phyloP scores from a whole-genome alignment of 352 stramenopile species.

The Pythium monospermum region DNA sequence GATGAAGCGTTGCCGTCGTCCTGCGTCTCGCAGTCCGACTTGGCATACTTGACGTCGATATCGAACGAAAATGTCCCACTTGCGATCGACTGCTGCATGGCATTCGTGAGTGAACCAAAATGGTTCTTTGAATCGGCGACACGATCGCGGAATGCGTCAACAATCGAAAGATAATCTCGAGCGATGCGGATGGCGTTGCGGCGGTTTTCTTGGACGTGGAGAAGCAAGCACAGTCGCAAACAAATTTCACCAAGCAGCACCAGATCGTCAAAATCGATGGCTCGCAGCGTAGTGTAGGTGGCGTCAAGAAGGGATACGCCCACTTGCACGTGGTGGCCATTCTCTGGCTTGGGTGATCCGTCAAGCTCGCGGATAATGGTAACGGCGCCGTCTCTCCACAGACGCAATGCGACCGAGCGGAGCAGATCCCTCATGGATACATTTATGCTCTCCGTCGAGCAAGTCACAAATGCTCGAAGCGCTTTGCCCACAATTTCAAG shows the following conservation, averaged over 20 bases:
- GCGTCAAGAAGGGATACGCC: conserved; percentile 20
- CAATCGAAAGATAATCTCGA: conserved; percentile 28
- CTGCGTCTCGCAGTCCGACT: conserved; percentile 15
- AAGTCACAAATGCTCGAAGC: not conserved
- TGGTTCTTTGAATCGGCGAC: conserved; percentile 31
- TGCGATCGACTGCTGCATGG: not conserved
- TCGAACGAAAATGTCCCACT: conserved; percentile 36
- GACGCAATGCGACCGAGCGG: not conserved
- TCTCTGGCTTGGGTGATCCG: not conserved
- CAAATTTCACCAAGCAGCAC: conserved; percentile 41
- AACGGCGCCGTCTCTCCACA: not conserved
- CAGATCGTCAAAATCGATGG: conserved; percentile 45
- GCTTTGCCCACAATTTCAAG: not conserved
- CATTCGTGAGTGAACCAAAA: conserved; percentile 15
- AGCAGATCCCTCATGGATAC: not conserved
- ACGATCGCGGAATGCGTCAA: conserved; percentile 36
- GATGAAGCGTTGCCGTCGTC: not conserved
- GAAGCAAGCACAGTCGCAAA: conserved; percentile 33
- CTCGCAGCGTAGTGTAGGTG: conserved; percentile 35
- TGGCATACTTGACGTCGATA: conserved; percentile 1
- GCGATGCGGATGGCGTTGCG: conserved; percentile 32
- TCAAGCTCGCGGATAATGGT: not conserved
- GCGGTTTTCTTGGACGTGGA: conserved; percentile 24
- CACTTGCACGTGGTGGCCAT: not conserved
- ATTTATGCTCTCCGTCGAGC: not conserved